Conservation (phyloP, 768 basidiomycete genomes). For the Suillus subalutaceus region DNA sequence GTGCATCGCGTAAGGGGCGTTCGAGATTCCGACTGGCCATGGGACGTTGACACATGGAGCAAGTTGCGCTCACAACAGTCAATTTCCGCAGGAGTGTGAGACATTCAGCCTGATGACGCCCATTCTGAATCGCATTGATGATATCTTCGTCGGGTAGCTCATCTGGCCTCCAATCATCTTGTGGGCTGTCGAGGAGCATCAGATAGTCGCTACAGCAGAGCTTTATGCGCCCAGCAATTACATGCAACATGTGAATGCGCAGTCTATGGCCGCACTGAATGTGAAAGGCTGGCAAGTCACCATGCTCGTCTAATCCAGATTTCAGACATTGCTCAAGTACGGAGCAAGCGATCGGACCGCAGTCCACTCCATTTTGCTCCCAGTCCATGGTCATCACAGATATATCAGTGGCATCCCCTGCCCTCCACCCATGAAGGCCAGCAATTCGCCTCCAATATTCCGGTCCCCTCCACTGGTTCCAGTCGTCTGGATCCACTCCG, state of each 20-base stretch:
- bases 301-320: neutral
- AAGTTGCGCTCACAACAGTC: neutral
- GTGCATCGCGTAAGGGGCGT: too few relatives aligned
- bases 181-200: too few relatives aligned
- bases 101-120: neutral
- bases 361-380: neutral
- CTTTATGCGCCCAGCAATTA: too few relatives aligned
- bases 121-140: neutral
- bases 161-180: too few relatives aligned
- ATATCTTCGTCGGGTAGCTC: neutral
- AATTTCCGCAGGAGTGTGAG: neutral
- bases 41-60: accelerated
- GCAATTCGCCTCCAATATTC: neutral
- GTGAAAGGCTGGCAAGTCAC: neutral
- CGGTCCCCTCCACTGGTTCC: neutral
- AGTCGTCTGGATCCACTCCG: neutral
- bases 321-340: neutral
- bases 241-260: neutral
- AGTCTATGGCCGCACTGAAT: neutral
- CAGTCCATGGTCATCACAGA: neutral
- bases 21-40: accelerated
- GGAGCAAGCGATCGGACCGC: neutral
- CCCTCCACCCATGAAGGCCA: neutral
- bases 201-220: too few relatives aligned
- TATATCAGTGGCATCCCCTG: neutral